Base-by-base conservation (phyloP, 2,329 filamentous ascomycete species). In the Bisporella sp. region DNA sequence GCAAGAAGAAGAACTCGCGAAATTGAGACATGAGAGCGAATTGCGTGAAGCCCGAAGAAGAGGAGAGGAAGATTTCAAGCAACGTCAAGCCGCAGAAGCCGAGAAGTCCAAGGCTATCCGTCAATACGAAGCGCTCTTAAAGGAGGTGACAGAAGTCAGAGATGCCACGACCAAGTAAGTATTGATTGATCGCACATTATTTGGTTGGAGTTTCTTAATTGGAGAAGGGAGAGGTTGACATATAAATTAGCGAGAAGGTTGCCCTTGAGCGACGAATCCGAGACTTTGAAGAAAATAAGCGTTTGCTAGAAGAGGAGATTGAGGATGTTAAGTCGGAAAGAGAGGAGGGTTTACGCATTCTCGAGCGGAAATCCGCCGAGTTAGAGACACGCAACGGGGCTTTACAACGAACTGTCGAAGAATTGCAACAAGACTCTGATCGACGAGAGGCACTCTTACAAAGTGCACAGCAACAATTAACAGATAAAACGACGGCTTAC, bases 21-120 rank as follows among this genome's bases (percentile, higher is more conserved):
- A 82, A 7, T 75, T 96, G 12, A 84, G 89, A 54, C 87, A 93
- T 59, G 85, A 89, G 57, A 87, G 88, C 60, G 92, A 96, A 62
- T 68, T 96, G 28, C 82, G 92, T 54, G 89, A 95, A 50, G 77
- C 85, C 1, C 84, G 88, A 57, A 77, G 84, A 45, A 87, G 85
- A 55, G 86, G 88, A n/a, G 90, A 96, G 61, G 84, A 88, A 6
- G 91, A 96, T 63, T 90, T 87, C 62, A 85, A 88, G 61, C 74
- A 74, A 42, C 77, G 78, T 42, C 79, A 84, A 54, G 71, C 72
- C 0, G 81, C 80, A 31, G 81, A 85, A 57, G 70, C 71, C 0
- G 79, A 79, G 42, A 74, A 72, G 44, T 68, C 69, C 6, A 76
- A 75, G 41, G 73, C 75, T 0, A 62, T 70, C 31, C 69, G 75